phyloP scores from a whole-genome alignment of 2,329 filamentous ascomycete genomes.

The Cordyceps farinosa region DNA sequence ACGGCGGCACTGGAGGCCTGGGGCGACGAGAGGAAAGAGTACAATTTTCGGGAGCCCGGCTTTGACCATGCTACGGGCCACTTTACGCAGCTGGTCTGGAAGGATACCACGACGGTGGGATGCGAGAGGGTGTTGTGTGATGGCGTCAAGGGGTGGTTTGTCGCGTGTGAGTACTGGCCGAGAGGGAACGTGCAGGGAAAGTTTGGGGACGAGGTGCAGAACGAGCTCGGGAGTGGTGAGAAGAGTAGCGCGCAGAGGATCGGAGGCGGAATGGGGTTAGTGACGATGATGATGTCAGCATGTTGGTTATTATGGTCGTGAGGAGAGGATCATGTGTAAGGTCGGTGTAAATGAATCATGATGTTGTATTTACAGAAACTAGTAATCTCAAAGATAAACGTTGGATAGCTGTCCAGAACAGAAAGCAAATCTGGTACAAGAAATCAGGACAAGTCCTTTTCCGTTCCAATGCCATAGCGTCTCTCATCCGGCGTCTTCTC shows the following conservation, averaged over 20 bases:
- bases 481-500: background rate
- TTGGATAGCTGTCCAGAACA: background rate
- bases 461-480: background rate
- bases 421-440: background rate
- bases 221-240: slow-evolving; percentile 7
- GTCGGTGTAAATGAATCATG: background rate
- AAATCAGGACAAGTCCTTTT: background rate
- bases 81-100: slow-evolving; percentile 74
- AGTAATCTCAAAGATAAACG: background rate
- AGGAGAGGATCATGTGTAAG: background rate
- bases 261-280: background rate
- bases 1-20: slow-evolving; percentile 60
- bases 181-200: slow-evolving; percentile 58
- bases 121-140: slow-evolving; percentile 45
- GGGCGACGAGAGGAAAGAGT: slow-evolving; percentile 52
- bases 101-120: slow-evolving; percentile 56
- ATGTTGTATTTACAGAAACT: background rate
- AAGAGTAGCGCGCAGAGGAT: background rate
- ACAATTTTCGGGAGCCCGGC: slow-evolving; percentile 54
- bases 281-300: background rate
- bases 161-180: slow-evolving; percentile 69
- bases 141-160: slow-evolving; percentile 54
- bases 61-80: slow-evolving; percentile 63
- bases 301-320: background rate
- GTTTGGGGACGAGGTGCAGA: slow-evolving; percentile 39